Base-by-base conservation (phyloP, 2,329 filamentous ascomycete genomes). In the Zalaria obscura region DNA sequence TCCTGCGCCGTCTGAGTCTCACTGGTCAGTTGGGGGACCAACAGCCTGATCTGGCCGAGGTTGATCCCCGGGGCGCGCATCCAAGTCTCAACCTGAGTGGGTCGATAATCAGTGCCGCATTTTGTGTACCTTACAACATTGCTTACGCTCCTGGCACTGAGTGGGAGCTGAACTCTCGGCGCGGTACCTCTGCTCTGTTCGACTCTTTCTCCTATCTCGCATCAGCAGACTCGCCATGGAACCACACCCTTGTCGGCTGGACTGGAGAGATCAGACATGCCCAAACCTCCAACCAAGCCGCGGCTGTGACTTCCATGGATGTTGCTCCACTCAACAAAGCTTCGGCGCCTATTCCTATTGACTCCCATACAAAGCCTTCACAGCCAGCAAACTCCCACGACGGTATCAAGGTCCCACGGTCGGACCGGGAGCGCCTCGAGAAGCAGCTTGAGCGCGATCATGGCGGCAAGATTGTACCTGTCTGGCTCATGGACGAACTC, bases 201-300 rank as follows among this genome's bases (percentile, higher is more conserved):
- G 87, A 95, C 60, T 88, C 87, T 6, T 87, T 96, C 55, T 76
- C 80, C 42, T 80, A 93, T 62, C 76, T 96, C 36, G 84, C 87
- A 3, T 93, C 87, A n/a, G 71, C 81, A 42, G 73, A 82, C 35
- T 80, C 81, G 2, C 78, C 81, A 18, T 96, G 88, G 88, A 85
- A 87, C 53, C 89, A 95, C 64, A 91, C 80, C 1, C 74, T 95
- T 4, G 83, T 96, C 40, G 88, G 86, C 36, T 96, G 89, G 89
- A 94, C 89, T 3, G 89, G 89, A 44, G 89, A 96, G 46, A 66
- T 70, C 33, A 45, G 50, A 27, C 46, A 45, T 36, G 43, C 51
- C 28, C 47, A 48, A 43, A 45, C 27, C 40, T 45, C 26, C 29
- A 41, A 31, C 34, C 54, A 53, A 9, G 52, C 48, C 28, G 45